Conservation (phyloP, 192 early-diverging fungal species). For the Coemansia guatemalensis region DNA sequence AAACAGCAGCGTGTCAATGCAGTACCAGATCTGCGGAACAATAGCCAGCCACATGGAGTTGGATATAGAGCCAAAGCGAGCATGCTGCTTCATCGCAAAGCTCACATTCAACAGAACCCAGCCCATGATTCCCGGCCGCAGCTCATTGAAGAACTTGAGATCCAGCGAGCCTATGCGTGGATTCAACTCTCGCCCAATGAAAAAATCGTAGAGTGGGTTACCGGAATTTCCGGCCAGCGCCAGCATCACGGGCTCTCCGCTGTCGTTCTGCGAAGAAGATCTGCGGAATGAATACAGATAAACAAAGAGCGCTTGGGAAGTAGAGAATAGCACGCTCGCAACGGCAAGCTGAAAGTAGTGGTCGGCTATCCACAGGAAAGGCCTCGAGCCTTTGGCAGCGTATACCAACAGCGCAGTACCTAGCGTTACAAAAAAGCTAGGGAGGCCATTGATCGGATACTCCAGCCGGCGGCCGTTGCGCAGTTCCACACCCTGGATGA, state of each 20-base stretch:
- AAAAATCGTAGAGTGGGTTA: conserved; percentile 88
- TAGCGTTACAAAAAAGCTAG: conserved; percentile 59
- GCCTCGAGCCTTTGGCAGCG: conserved; percentile 53
- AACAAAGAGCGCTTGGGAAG: conserved; percentile 65
- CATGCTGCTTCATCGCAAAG: conserved; percentile 77
- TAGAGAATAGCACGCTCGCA: conserved; percentile 67
- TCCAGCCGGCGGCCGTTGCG: conserved; percentile 69
- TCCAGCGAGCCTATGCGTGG: conserved; percentile 83
- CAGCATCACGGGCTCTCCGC: conserved; percentile 59
- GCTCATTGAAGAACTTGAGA: conserved; percentile 92
- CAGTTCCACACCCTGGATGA: conserved; percentile 64
- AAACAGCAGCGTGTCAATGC: conserved; percentile 73
- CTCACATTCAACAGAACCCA: conserved; percentile 82
- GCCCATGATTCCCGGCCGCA: conserved; percentile 90
- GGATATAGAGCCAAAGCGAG: conserved; percentile 62
- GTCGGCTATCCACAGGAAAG: conserved; percentile 81
- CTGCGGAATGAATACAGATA: conserved; percentile 72
- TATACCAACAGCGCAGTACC: conserved; percentile 44
- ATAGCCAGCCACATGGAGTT: conserved; percentile 77
- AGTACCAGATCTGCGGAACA: conserved; percentile 79
- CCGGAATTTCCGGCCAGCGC: conserved; percentile 91
- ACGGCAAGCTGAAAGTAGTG: conserved; percentile 73
- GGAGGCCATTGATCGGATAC: conserved; percentile 85
- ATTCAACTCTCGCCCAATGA: conserved; percentile 96
- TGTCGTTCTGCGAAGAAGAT: not conserved